These are phyloP conservation scores for Alternaria incomplexa DNA, from an alignment of 2,329 filamentous ascomycete species.

Conservation along the genomic window DNA sequence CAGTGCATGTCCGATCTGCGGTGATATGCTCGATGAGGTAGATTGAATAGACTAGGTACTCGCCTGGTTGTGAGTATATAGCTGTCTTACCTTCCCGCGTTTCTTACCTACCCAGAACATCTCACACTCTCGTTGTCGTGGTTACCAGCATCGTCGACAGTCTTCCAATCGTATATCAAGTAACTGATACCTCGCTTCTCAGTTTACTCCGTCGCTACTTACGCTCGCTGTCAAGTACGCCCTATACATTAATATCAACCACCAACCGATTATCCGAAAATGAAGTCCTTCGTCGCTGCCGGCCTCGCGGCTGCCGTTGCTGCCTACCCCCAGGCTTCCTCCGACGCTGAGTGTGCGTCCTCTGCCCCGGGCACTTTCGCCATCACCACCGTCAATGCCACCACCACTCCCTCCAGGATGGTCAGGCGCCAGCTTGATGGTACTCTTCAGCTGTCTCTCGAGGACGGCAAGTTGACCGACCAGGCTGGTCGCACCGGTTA, in stretches of 20 bases:
- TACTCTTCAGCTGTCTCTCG: constrained; percentile 67
- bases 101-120: constrained; percentile 11
- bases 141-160: constrained; percentile 23
- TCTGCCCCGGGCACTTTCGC: constrained; percentile 63
- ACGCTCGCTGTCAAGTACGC: constrained; percentile 19
- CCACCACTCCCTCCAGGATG: constrained; percentile 31
- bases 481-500: constrained; percentile 72
- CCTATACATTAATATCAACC: constrained; percentile 10
- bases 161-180: constrained; percentile 11
- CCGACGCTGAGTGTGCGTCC: constrained; percentile 61
- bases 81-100: constrained; percentile 26
- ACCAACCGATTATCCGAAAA: constrained; percentile 24
- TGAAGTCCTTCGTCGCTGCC: constrained; percentile 41
- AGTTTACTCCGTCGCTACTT: constrained; percentile 36
- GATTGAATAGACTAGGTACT: constrained; percentile 18
- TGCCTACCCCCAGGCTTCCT: constrained; percentile 36
- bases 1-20: constrained; percentile 24
- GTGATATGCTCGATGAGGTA: constrained; percentile 32
- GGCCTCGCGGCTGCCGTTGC: constrained; percentile 37
- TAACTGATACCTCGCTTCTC: constrained; percentile 49
- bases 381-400: constrained; percentile 62
- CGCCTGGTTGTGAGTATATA: constrained; percentile 35
- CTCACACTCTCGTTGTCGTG: constrained; percentile 35
- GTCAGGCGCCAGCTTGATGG: constrained; percentile 38
- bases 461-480: constrained; percentile 70